Evolutionary conservation across 257 asterid genomes (phyloP).

Genomic region (Mitragyna speciosa): DNA sequence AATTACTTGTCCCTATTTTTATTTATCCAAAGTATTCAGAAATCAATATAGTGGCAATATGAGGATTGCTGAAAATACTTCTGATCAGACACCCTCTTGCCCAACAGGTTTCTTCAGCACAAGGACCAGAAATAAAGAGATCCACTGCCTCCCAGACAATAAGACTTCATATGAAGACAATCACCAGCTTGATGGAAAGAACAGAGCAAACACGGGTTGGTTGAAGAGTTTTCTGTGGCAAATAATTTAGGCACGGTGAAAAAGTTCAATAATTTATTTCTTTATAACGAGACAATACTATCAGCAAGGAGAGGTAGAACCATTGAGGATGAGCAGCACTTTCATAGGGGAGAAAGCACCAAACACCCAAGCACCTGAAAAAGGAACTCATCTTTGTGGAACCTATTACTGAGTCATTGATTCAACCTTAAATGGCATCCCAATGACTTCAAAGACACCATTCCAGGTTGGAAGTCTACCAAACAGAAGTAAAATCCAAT

Average conservation of each 20-base stretch:
- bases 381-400: neutral
- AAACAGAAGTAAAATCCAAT: neutral
- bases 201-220: neutral
- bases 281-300: neutral
- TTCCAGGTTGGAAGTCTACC: neutral
- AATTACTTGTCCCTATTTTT: neutral
- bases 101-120: neutral
- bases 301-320: neutral
- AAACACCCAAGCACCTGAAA: neutral
- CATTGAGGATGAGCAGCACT: neutral
- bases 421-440: neutral
- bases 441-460: neutral
- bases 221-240: neutral
- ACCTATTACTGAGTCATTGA: neutral
- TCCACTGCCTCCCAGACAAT: neutral
- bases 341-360: neutral
- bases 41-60: neutral
- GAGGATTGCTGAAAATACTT: neutral
- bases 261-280: neutral
- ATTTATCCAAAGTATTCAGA: neutral
- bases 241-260: neutral
- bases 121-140: neutral
- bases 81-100: neutral
- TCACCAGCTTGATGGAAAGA: neutral
- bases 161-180: neutral